A percentile compares a stretch with the other conserved stretches of the same genome.
Conservation (phyloP, 2,329 filamentous ascomycete species). For the Alternaria solani region DNA sequence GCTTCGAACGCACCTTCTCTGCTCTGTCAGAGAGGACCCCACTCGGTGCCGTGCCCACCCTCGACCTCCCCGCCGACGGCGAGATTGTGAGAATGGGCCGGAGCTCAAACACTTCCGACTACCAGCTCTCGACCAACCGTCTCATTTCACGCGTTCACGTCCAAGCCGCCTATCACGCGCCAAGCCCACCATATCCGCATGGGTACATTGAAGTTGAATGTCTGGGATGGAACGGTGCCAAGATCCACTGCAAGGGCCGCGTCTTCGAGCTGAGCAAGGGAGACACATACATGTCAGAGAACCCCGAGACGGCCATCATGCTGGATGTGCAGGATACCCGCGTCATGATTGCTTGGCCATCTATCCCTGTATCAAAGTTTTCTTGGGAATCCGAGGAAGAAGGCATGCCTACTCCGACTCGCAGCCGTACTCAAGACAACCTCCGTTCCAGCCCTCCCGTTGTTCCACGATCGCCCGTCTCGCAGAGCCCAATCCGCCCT, state of each 20-base stretch:
- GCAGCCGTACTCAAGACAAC: slow-evolving; percentile 51
- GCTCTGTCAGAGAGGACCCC: slow-evolving; percentile 80
- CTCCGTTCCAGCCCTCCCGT: slow-evolving; percentile 68
- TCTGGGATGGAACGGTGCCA: slow-evolving; percentile 94
- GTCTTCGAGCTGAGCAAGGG: slow-evolving; percentile 87
- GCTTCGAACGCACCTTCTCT: slow-evolving; percentile 65
- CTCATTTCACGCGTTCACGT: slow-evolving; percentile 94
- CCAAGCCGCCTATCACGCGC: slow-evolving; percentile 81
- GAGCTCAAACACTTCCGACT: slow-evolving; percentile 94
- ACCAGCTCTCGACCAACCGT: slow-evolving; percentile 90
- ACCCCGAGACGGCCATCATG: slow-evolving; percentile 88
- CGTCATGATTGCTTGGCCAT: slow-evolving; percentile 90
- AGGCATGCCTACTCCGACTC: slow-evolving; percentile 46
- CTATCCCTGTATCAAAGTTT: slow-evolving; percentile 61
- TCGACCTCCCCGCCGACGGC: slow-evolving; percentile 82
- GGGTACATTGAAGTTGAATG: slow-evolving; percentile 89
- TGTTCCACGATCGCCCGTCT: slow-evolving; percentile 77
- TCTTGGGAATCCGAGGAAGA: slow-evolving; percentile 68
- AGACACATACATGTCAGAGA: slow-evolving; percentile 89
- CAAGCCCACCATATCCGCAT: slow-evolving; percentile 70
- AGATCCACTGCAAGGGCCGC: slow-evolving; percentile 87
- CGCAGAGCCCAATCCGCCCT: slow-evolving; percentile 68
- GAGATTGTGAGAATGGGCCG: slow-evolving; percentile 87
- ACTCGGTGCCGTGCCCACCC: slow-evolving; percentile 80
- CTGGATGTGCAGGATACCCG: slow-evolving; percentile 93